phyloP scores from a whole-genome alignment of 192 early-diverging fungal genomes.

The Physocladia obscura region DNA sequence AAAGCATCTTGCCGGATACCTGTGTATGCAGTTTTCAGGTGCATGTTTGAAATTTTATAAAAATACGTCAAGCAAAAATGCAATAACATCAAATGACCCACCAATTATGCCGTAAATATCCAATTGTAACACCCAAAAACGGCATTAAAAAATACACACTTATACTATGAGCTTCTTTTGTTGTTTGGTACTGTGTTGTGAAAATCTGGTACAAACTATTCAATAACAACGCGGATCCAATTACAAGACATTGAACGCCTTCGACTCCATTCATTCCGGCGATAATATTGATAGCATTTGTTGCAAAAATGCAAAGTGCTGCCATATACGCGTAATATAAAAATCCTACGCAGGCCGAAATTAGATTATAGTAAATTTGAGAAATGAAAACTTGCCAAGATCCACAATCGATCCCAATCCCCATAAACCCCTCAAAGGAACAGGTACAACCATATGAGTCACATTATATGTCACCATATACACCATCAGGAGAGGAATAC shows the following conservation, averaged over 20 bases:
- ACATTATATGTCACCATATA: slow-evolving; percentile 88
- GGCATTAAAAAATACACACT: slow-evolving; percentile 91
- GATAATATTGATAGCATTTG: slow-evolving; percentile 96
- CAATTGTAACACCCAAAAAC: slow-evolving; percentile 82
- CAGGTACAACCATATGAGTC: slow-evolving; percentile 82
- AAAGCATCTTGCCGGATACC: slow-evolving; percentile 88
- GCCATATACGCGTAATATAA: slow-evolving; percentile 95
- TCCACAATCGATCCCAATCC: slow-evolving; percentile 66
- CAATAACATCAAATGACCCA: slow-evolving; percentile 34
- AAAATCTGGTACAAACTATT: slow-evolving; percentile 74
- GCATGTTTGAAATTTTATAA: too few species aligned
- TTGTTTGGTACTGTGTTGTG: neutral
- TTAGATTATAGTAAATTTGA: neutral
- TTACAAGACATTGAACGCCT: slow-evolving; percentile 88
- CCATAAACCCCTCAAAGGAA: slow-evolving; percentile 72
- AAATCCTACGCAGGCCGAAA: slow-evolving; percentile 44
- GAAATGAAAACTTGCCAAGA: slow-evolving; percentile 60
- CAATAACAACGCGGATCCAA: slow-evolving; percentile 76
- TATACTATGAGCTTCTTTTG: slow-evolving; percentile 73
- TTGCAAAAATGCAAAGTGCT: slow-evolving; percentile 87
- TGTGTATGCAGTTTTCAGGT: too few species aligned
- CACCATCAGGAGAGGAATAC: slow-evolving; percentile 89
- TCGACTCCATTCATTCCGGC: slow-evolving; percentile 99
- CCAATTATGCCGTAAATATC: slow-evolving; percentile 87
- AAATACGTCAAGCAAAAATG: slow-evolving; percentile 1